Base-by-base conservation (phyloP, 2,329 filamentous ascomycete species). In the Chrysosporium keratinophilum region DNA sequence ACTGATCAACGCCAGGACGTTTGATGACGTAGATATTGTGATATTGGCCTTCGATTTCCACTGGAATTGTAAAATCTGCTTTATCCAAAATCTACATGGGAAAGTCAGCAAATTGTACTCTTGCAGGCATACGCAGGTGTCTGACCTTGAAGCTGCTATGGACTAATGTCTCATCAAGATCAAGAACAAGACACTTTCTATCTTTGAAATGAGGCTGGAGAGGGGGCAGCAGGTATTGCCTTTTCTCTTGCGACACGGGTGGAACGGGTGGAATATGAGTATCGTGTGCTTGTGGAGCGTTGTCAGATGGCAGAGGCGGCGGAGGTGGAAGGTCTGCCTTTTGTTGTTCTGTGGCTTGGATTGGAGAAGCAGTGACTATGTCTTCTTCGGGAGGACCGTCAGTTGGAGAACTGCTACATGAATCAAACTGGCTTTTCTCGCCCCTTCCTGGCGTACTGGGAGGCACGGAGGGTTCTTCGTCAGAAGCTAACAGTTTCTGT, bases 1-100 rank as follows among this genome's bases (percentile, higher is more conserved):
- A 98, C 60, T 94, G 85, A 67, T 98, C 93, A 17, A 98, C 93
- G 52, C 93, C 93, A n/a, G 93, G 93, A 64, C 93, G 83, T 75
- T 98, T 98, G 70, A 98, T 98, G 60, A 98, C 93, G 68, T 98
- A 98, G 52, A 98, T 94, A 65, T 98, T 98, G 73, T 98, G 93
- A 67, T 94, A 97, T 70, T 95, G 94, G 54, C 93, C 93, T 74
- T 98, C 93, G 59, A 98, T 98, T 66, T 98, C 93, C 31, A 98
- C 93, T 0, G 93, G 93, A 67, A 98, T 97, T 5, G 93, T 98
- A 67, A 98, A 97, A 71, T 98, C 93, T 55, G 93, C 93, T 76
- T 97, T 91, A 65, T 97, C 90, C 44, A 98, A 78, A 61, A 97
- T 93, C 90, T 97, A 65, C 12, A 33, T 15, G 7, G 10, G 7